phyloP scores from a whole-genome alignment of 2,329 filamentous ascomycete genomes.

The Fusarium goolgardi region DNA sequence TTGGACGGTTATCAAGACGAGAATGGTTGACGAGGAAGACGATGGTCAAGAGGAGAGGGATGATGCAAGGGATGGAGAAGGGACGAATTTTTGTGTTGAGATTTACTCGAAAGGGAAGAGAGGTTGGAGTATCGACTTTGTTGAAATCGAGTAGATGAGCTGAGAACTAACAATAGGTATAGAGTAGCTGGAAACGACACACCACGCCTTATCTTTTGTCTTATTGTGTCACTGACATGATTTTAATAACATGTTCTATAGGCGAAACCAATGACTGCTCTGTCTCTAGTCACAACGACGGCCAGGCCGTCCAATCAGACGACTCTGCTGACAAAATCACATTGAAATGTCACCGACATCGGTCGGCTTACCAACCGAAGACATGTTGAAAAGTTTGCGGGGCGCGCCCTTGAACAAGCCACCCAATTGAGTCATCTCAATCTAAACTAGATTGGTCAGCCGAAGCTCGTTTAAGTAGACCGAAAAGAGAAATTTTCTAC shows the following conservation, averaged over 20 bases:
- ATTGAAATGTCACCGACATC: neutral
- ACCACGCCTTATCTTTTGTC: neutral
- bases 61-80: neutral
- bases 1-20: constrained; percentile 29
- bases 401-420: neutral
- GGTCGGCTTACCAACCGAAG: neutral
- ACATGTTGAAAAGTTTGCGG: neutral
- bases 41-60: constrained; percentile 7
- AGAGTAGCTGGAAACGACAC: neutral
- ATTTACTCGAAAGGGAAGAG: constrained; percentile 28
- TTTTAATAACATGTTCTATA: neutral
- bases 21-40: constrained; percentile 32
- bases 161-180: neutral
- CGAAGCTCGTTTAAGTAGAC: neutral
- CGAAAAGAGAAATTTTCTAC: neutral
- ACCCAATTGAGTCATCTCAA: neutral
- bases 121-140: constrained; percentile 40
- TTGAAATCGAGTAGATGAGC: constrained; percentile 25
- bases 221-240: neutral
- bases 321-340: neutral
- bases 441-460: neutral
- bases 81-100: constrained; percentile 29
- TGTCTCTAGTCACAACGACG: neutral
- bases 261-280: neutral
- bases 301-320: neutral